Evolutionary conservation across 2,329 filamentous ascomycete genomes (phyloP).

Genomic region (Fusarium sp.): DNA sequence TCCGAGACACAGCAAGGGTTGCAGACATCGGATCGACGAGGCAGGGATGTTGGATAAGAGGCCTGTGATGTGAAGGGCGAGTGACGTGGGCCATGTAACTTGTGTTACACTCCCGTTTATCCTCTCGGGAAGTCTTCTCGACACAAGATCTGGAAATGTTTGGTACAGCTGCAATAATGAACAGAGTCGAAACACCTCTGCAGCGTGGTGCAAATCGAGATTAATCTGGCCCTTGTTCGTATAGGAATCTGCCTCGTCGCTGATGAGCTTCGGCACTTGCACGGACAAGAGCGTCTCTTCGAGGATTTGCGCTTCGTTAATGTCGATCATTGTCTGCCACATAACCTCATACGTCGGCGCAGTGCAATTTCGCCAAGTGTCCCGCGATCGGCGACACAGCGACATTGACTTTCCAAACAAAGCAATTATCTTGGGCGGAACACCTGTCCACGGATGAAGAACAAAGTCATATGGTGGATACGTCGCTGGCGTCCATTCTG

Average conservation of each 20-base stretch:
- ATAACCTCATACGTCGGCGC: slow-evolving; percentile 32
- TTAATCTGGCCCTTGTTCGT: neutral
- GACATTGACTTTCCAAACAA: slow-evolving; percentile 37
- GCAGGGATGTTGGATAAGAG: slow-evolving; percentile 10
- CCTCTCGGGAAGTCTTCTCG: slow-evolving; percentile 42
- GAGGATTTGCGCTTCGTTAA: slow-evolving; percentile 30
- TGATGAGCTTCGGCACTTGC: slow-evolving; percentile 18
- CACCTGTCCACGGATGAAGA: slow-evolving; percentile 35
- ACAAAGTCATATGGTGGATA: slow-evolving; percentile 29
- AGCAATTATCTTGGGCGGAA: slow-evolving; percentile 31
- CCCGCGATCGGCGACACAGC: slow-evolving; percentile 30
- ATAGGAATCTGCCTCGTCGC: neutral
- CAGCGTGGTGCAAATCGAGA: slow-evolving; percentile 47
- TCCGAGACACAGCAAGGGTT: slow-evolving; percentile 19
- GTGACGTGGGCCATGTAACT: slow-evolving; percentile 24
- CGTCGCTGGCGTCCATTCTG: slow-evolving; percentile 18
- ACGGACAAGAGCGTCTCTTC: slow-evolving; percentile 31
- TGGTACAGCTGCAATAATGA: slow-evolving; percentile 54
- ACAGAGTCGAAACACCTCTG: slow-evolving; percentile 51
- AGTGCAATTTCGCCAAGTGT: slow-evolving; percentile 32
- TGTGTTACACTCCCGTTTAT: slow-evolving; percentile 14
- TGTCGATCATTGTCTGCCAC: slow-evolving; percentile 37
- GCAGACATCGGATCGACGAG: slow-evolving; percentile 21
- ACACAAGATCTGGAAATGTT: slow-evolving; percentile 50
- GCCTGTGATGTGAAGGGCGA: slow-evolving; percentile 21